Conservation (phyloP, 2,329 filamentous ascomycete genomes). For the Penicillium sp. region DNA sequence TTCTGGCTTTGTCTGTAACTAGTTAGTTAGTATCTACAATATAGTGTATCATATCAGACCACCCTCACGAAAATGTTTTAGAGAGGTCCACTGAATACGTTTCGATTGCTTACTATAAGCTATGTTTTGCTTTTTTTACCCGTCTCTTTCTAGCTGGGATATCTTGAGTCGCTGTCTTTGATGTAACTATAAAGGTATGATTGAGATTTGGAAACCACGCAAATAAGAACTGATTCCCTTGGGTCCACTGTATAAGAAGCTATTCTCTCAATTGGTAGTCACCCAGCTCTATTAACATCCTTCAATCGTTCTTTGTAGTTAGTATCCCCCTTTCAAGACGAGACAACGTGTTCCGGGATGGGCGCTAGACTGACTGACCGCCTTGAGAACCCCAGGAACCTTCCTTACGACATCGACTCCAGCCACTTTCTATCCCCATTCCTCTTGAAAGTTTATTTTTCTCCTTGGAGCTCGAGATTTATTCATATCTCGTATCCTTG, state of each 20-base stretch:
- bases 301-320: not conserved
- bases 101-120: not conserved
- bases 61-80: too few relatives aligned
- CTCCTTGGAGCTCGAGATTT: slow-evolving; percentile 4
- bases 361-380: slow-evolving; percentile 25
- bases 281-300: too few relatives aligned
- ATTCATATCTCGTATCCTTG: not conserved
- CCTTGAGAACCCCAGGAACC: slow-evolving; percentile 16
- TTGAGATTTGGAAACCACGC: not conserved
- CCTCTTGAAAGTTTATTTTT: slow-evolving; percentile 1
- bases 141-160: not conserved
- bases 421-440: slow-evolving; percentile 22
- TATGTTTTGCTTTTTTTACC: not conserved
- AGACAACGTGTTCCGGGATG: slow-evolving; percentile 5
- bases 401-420: slow-evolving; percentile 25
- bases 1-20: too few relatives aligned
- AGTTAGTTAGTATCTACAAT: too few relatives aligned
- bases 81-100: not conserved
- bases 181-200: not conserved
- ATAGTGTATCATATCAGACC: not conserved
- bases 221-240: not conserved
- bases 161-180: not conserved
- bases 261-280: not conserved
- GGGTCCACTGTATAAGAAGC: not conserved
- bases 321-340: not conserved